Evolutionary conservation across 2,329 filamentous ascomycete species (phyloP).

Genomic region (Colletotrichum costaricense): DNA sequence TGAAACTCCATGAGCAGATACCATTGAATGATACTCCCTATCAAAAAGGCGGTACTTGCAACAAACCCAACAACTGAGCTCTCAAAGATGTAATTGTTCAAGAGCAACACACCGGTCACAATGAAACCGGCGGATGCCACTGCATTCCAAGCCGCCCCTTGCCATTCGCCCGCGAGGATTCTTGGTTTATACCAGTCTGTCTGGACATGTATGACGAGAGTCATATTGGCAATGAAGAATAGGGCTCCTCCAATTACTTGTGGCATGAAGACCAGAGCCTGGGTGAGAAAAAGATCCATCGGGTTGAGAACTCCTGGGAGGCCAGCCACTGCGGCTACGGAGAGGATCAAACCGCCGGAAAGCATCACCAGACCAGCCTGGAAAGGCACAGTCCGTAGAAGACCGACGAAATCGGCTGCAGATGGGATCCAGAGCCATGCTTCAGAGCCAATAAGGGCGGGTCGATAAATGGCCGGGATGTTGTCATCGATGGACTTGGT

Average conservation of each 20-base stretch:
- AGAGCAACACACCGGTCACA: not conserved
- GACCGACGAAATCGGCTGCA: not conserved
- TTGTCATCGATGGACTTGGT: not conserved
- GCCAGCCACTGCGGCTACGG: not conserved
- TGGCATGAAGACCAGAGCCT: not conserved
- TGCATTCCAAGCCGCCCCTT: not conserved
- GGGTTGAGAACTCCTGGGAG: not conserved
- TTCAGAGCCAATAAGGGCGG: conserved; percentile 5
- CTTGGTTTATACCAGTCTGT: conserved; percentile 3
- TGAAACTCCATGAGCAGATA: conserved; percentile 3
- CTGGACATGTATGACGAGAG: not conserved
- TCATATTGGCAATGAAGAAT: not conserved
- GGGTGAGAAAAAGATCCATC: not conserved
- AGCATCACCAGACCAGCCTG: not conserved
- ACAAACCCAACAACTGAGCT: not conserved
- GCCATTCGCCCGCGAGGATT: not conserved
- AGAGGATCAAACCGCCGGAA: not conserved
- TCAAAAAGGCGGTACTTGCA: not conserved
- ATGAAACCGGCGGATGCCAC: not conserved
- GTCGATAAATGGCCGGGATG: not conserved
- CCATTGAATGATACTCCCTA: conserved; percentile 10
- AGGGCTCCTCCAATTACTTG: conserved; percentile 6
- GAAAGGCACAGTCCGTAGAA: not conserved
- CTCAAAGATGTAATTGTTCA: not conserved
- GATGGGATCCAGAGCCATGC: conserved; percentile 2